Evolutionary conservation across 2,329 filamentous ascomycete species (phyloP).

Genomic region (Penicillium sp.): DNA sequence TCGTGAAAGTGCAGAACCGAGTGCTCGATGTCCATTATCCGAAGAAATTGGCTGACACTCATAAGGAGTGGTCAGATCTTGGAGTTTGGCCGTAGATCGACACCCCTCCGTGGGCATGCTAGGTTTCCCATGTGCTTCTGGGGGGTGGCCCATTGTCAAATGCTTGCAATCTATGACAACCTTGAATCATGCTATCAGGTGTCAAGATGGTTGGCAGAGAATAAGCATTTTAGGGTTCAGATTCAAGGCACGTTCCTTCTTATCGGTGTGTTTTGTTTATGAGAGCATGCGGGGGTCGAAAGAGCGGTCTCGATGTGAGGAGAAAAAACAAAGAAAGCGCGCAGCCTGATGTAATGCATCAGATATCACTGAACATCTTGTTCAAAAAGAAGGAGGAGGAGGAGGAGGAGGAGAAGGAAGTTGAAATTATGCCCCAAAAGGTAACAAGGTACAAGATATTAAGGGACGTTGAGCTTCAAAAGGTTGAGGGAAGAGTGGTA

Average conservation of each 20-base stretch:
- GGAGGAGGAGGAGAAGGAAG: not conserved
- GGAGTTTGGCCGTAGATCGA: not conserved
- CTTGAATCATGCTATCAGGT: not conserved
- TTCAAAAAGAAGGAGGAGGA: too few species aligned
- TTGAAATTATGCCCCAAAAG: not conserved
- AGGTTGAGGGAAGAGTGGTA: not conserved
- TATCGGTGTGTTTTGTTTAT: not conserved
- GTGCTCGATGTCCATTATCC: not conserved
- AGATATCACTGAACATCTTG: not conserved
- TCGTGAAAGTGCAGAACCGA: not conserved
- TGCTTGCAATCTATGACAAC: not conserved
- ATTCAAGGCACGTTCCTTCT: not conserved
- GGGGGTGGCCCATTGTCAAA: conserved; percentile 1
- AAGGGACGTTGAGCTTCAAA: not conserved
- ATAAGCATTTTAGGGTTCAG: not conserved
- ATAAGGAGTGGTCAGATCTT: not conserved
- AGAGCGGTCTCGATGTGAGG: conserved; percentile 3
- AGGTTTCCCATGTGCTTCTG: not conserved
- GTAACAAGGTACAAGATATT: not conserved
- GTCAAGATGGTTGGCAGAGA: not conserved
- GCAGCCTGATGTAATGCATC: not conserved
- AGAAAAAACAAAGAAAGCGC: not conserved
- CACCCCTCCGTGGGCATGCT: not conserved
- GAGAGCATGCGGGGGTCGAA: conserved; percentile 5
- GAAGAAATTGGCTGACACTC: not conserved